Evolutionary conservation across 306 rosid species (phyloP).

Genomic region (Glycine tomentella): DNA sequence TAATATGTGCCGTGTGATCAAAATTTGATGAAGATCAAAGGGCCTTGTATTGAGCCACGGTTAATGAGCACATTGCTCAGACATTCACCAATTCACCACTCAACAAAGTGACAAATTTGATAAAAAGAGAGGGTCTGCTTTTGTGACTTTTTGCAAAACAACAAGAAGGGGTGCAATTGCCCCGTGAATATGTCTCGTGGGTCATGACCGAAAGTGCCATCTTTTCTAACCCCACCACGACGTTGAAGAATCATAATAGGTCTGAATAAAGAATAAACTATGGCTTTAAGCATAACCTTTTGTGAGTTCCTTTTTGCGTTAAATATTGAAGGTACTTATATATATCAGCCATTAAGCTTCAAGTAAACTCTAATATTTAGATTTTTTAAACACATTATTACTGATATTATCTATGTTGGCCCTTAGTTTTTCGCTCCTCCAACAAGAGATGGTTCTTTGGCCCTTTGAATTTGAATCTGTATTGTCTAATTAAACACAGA

Average conservation of each 20-base stretch:
- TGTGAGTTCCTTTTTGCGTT: constrained; percentile 38
- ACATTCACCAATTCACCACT: constrained; percentile 5
- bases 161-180: constrained; percentile 64
- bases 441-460: background rate
- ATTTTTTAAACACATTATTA: constrained; percentile 4
- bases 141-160: constrained; percentile 57
- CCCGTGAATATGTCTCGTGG: constrained; percentile 74
- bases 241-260: constrained; percentile 63
- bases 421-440: background rate
- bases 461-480: background rate
- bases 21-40: constrained; percentile 13
- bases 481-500: background rate
- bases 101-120: constrained; percentile 55
- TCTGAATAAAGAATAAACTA: constrained; percentile 49
- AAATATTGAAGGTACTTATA: background rate
- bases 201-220: constrained; percentile 59
- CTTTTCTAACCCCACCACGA: constrained; percentile 60
- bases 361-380: background rate
- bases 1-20: constrained; percentile 26
- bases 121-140: constrained; percentile 49
- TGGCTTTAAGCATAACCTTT: constrained; percentile 46
- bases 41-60: constrained; percentile 29
- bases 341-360: background rate
- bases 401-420: background rate
- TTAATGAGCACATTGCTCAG: background rate